Conservation (phyloP, 768 basidiomycete genomes). For the Sistotremastrum suecicum region DNA sequence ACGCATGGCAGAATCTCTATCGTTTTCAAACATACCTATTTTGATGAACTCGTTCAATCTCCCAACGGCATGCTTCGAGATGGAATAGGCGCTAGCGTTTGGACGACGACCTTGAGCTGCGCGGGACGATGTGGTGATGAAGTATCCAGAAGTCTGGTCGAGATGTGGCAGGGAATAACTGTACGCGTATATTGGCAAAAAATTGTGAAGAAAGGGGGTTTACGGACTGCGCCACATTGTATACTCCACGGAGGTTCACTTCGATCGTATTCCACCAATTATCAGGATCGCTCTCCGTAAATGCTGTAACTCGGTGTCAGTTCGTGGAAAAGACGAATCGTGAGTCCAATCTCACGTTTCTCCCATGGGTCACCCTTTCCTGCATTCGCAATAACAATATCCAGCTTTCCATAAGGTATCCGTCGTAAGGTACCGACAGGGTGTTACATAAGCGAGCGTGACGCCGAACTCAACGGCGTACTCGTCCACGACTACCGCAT, state of each 20-base stretch:
- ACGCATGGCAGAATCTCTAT: no score
- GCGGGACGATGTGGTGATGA: background rate
- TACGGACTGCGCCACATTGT: conserved; percentile 6
- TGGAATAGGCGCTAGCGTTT: conserved; percentile 2
- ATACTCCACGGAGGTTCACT: conserved; percentile 12
- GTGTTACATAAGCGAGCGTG: no score
- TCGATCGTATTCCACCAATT: conserved; percentile 13
- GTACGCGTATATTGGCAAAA: no score
- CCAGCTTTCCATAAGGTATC: conserved; percentile 16
- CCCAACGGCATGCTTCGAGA: conserved; percentile 4
- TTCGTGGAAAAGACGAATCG: no score
- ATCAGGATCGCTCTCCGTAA: conserved; percentile 8
- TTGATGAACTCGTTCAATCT: conserved; percentile 3
- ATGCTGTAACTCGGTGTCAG: no score
- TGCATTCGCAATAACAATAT: conserved; percentile 17
- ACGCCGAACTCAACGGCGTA: no score
- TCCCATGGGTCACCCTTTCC: conserved; percentile 4
- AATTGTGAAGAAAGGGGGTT: no score
- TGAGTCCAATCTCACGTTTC: background rate
- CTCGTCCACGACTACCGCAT: no score
- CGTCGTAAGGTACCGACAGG: no score
- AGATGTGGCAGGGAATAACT: no score
- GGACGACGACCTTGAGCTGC: background rate
- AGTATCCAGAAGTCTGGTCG: no score
- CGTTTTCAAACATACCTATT: background rate